Evolutionary conservation across 345 rosid species (phyloP).

Genomic region (Gossypium herbaceum): DNA sequence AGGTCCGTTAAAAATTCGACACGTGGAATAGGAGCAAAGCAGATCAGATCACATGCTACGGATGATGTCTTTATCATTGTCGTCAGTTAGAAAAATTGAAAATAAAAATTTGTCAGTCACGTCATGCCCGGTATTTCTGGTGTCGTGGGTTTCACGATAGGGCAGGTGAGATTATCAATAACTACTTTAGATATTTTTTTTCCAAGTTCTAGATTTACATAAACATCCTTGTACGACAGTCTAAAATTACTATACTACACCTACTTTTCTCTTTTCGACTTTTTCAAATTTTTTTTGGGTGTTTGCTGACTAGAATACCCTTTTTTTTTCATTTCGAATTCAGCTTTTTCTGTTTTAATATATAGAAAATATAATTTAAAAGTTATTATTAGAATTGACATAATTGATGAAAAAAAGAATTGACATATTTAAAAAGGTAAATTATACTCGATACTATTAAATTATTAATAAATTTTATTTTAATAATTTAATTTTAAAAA

Average conservation of each 20-base stretch:
- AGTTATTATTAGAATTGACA: no score
- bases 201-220: background rate
- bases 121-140: background rate
- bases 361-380: no score
- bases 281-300: no score
- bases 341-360: no score
- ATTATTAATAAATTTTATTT: no score
- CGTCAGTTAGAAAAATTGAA: background rate
- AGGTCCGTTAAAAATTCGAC: background rate
- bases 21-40: background rate
- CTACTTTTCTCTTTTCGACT: no score
- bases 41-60: slow-evolving; percentile 6
- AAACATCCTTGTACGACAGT: background rate
- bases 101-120: background rate
- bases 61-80: background rate
- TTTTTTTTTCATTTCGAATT: no score
- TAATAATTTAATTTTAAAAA: no score
- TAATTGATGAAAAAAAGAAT: no score
- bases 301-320: no score
- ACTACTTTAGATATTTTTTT: background rate
- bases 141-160: background rate
- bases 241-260: background rate
- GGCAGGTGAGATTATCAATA: background rate
- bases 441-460: no score
- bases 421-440: no score